Evolutionary conservation across 768 basidiomycete genomes (phyloP), one percentile per base, ranked within the genome.

Genomic region (Russula emetica): DNA sequence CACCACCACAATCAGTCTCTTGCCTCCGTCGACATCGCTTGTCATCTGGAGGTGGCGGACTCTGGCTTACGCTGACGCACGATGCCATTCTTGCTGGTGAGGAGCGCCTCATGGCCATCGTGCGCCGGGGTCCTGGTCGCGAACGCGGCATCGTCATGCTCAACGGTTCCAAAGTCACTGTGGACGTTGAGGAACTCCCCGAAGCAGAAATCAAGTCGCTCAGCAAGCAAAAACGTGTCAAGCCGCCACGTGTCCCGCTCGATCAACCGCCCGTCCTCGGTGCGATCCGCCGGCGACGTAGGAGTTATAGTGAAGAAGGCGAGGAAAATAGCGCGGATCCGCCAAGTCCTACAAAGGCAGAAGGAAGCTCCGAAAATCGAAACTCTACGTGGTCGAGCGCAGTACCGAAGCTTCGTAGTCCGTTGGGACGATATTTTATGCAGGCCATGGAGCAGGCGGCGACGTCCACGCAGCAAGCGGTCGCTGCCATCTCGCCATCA

Each of bases 21-120:
- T 92, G 88, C 64, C 80, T 99, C 10, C 84, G 90, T 9, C 83
- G 97, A 34, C 96, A 98, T 75, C 83, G 88, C 7, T 79, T 98
- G 6, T 93, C 93, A 1, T 77, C 81, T 4, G 86, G 88, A 38
- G 96, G 96, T 3, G 95, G 96, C 18, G 97, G 97, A 0, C 75
- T 97, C 22, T 99, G 97, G 97, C 74, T 99, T 30, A 94, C 93
- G 0, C 79, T 98, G 69, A 88, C 85, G 5, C 95, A 98, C 69
- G 91, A 96, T 66, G 84, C 85, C 1, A 74, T 87, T n/a, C 84
- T 86, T 67, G 81, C 88, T 7, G 84, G 86, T 24, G 86, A 91
- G 45, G 94, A 95, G 60, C 83, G 87, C 54, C 76, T 95, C 0
- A 76, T 86, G 54, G 82, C 82, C 14, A 85, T 94, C 63, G 85